A percentile compares a stretch with the other conserved stretches of the same genome.
Evolutionary conservation across 192 early-diverging fungal species (phyloP).

Genomic region (Coemansia sp.): DNA sequence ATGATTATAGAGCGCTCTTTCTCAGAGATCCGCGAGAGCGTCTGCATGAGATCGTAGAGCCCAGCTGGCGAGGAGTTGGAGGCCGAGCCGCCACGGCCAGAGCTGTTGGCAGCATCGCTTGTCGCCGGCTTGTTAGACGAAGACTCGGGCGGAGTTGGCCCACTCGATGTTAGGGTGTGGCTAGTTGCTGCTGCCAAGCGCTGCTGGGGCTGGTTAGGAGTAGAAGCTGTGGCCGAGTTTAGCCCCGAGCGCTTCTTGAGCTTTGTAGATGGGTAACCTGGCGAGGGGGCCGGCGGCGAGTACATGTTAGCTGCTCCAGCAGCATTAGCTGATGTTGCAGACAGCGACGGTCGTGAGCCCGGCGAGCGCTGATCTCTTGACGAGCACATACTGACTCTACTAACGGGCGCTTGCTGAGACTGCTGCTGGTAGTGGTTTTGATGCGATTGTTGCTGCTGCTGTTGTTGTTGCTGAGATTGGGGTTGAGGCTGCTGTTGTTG

Average conservation of each 20-base stretch:
- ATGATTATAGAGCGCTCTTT: constrained; percentile 39
- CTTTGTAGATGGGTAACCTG: constrained; percentile 20
- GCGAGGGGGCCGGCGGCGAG: constrained; percentile 37
- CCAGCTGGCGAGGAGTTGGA: constrained; percentile 9
- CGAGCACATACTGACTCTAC: constrained; percentile 24
- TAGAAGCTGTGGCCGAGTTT: background rate
- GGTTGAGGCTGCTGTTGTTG: background rate
- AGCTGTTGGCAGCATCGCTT: constrained; percentile 7
- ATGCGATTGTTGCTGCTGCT: constrained; percentile 1
- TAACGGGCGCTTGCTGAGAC: constrained; percentile 3
- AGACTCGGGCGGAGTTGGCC: background rate
- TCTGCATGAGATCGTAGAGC: constrained; percentile 32
- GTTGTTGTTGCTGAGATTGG: background rate
- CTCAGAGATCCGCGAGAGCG: constrained; percentile 41
- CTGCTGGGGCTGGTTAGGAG: constrained; percentile 12
- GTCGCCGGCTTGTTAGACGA: constrained; percentile 11
- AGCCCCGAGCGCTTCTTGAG: constrained; percentile 26
- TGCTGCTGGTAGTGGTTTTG: background rate
- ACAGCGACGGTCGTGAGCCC: constrained; percentile 4
- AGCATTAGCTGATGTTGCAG: constrained; percentile 1
- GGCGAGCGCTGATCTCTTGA: constrained; percentile 19
- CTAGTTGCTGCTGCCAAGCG: background rate
- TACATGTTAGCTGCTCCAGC: constrained; percentile 13
- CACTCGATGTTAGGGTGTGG: background rate
- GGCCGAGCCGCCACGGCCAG: background rate